Percentiles rank a stretch among this genome's conserved stretches.
Conservation (phyloP, 805 yeast genomes). For the Lipomyces starkeyi region DNA sequence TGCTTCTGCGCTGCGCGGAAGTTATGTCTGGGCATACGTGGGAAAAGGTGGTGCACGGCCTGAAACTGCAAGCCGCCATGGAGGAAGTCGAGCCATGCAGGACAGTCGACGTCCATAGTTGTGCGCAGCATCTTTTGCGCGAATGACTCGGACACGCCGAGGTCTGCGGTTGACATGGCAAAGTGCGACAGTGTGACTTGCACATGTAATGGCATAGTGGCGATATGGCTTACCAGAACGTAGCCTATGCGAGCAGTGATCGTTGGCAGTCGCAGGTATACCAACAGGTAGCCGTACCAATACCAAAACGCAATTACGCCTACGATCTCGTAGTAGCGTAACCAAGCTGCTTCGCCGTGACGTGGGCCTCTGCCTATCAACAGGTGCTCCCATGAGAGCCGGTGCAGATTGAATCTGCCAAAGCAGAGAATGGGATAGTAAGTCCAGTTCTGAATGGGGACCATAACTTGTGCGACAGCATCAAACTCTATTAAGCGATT, state of each 20-base stretch:
- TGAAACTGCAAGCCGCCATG: slow-evolving; percentile 95
- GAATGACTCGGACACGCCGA: slow-evolving; percentile 81
- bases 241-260: slow-evolving; percentile 61
- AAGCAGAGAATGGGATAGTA: slow-evolving; percentile 82
- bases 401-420: slow-evolving; percentile 84
- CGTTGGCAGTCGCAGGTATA: slow-evolving; percentile 58
- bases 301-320: slow-evolving; percentile 74
- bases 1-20: slow-evolving; percentile 73
- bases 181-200: slow-evolving; percentile 89
- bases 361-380: slow-evolving; percentile 79
- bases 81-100: slow-evolving; percentile 86
- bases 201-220: slow-evolving; percentile 89
- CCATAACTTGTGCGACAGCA: slow-evolving; percentile 59
- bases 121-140: slow-evolving; percentile 82
- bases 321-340: slow-evolving; percentile 74
- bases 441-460: slow-evolving; percentile 68
- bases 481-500: slow-evolving; percentile 77
- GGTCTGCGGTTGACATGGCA: slow-evolving; percentile 90
- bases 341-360: slow-evolving; percentile 84
- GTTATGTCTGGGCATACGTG: slow-evolving; percentile 87
- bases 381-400: slow-evolving; percentile 80
- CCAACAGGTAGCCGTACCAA: slow-evolving; percentile 79
- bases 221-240: slow-evolving; percentile 73
- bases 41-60: slow-evolving; percentile 88
- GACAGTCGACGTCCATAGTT: slow-evolving; percentile 95